Evolutionary conservation across 257 asterid species (phyloP).

Genomic region (Solanum etuberosum): DNA sequence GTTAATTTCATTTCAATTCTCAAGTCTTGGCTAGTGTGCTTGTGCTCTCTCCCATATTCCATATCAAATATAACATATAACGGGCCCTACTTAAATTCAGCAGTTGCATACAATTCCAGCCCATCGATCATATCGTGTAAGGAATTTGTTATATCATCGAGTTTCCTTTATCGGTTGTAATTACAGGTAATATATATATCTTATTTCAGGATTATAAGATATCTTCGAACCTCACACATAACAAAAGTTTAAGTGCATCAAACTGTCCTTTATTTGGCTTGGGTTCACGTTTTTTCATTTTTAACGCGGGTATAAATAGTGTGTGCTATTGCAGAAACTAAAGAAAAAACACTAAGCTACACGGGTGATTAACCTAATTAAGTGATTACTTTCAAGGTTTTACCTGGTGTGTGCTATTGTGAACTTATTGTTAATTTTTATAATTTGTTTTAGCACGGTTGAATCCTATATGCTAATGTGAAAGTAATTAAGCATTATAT

Average conservation of each 20-base stretch:
- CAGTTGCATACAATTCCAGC: background rate
- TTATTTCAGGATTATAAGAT: too few species aligned
- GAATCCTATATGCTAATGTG: background rate
- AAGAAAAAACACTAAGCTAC: background rate
- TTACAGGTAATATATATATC: too few species aligned
- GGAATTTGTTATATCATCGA: background rate
- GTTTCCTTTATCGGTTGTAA: background rate
- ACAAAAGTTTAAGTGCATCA: too few species aligned
- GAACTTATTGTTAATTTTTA: background rate
- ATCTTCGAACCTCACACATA: too few species aligned
- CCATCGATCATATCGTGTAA: background rate
- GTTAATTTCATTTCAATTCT: background rate
- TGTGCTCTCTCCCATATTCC: slow-evolving; percentile 58
- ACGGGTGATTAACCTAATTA: background rate
- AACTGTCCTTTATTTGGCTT: too few species aligned
- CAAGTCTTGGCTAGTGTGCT: slow-evolving; percentile 31
- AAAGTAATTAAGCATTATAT: background rate
- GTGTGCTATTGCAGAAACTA: background rate
- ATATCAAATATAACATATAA: background rate
- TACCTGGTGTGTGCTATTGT: background rate
- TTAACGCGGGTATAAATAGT: background rate
- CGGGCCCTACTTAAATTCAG: background rate
- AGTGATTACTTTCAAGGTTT: too few species aligned
- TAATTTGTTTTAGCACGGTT: background rate
- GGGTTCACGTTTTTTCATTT: too few species aligned